Evolutionary conservation across 2,329 filamentous ascomycete genomes (phyloP).

Genomic region (Neoascochyta sp.): DNA sequence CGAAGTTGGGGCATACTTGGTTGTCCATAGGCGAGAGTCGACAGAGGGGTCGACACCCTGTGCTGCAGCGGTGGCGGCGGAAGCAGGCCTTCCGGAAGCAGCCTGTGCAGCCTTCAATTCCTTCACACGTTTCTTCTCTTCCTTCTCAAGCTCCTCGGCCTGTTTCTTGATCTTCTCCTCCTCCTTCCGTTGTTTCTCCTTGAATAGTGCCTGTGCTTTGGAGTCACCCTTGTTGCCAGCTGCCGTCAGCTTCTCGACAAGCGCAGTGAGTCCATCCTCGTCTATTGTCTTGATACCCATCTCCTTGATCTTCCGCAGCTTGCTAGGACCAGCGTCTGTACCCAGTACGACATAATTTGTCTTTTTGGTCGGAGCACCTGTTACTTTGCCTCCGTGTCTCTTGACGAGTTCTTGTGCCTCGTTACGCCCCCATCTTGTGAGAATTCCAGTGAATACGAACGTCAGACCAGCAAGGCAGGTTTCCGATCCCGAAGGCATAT

Average conservation of each 20-base stretch:
- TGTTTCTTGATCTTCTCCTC: constrained; percentile 76
- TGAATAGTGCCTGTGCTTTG: constrained; percentile 79
- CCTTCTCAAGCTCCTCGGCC: constrained; percentile 78
- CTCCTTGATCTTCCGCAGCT: constrained; percentile 79
- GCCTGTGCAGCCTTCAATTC: constrained; percentile 42
- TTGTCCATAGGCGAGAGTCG: constrained; percentile 68
- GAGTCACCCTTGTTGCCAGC: constrained; percentile 71
- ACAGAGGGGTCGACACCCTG: constrained; percentile 18
- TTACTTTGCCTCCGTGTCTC: constrained; percentile 89
- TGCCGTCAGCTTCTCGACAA: constrained; percentile 76
- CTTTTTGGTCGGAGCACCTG: constrained; percentile 78
- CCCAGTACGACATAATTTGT: constrained; percentile 93
- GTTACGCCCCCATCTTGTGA: constrained; percentile 75
- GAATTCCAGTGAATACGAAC: constrained; percentile 92
- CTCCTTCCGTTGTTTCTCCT: constrained; percentile 80
- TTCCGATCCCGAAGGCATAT: constrained; percentile 77
- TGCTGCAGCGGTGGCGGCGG: constrained; percentile 21
- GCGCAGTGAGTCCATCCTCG: constrained; percentile 83
- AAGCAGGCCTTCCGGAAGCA: constrained; percentile 32
- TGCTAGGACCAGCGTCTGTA: constrained; percentile 86
- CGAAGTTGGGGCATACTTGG: constrained; percentile 86
- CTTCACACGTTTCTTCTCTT: constrained; percentile 73
- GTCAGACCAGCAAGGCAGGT: constrained; percentile 86
- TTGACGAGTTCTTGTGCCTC: constrained; percentile 86
- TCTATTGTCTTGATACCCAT: constrained; percentile 86